phyloP scores from a whole-genome alignment of 2,329 filamentous ascomycete species.

The Tolypocladium paradoxum region DNA sequence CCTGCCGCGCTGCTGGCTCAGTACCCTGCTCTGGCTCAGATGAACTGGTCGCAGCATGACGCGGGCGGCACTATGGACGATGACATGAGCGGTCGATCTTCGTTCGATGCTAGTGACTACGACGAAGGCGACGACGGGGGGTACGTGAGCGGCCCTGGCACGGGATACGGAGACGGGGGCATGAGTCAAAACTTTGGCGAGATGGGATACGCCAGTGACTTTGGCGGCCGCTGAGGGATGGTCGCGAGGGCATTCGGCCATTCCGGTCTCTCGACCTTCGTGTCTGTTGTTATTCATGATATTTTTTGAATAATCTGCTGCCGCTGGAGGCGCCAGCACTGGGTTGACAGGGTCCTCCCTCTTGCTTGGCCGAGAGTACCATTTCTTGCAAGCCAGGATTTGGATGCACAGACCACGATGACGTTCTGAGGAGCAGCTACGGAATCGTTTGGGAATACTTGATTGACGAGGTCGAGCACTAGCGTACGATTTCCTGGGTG shows the following conservation, averaged over 20 bases:
- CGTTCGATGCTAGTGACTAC: conserved; percentile 72
- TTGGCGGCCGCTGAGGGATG: conserved; percentile 29
- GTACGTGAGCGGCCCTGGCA: conserved; percentile 53
- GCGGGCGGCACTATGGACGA: conserved; percentile 65
- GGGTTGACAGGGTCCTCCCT: not conserved
- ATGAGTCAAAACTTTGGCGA: conserved; percentile 44
- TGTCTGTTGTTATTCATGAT: not conserved
- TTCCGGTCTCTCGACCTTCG: not conserved
- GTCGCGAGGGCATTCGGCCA: not conserved
- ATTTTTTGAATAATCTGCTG: not conserved
- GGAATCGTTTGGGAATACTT: not conserved
- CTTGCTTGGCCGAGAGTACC: not conserved
- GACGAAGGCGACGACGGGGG: conserved; percentile 63
- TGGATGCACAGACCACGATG: not conserved
- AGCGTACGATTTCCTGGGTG: not conserved
- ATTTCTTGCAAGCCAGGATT: not conserved
- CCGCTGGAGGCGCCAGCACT: not conserved
- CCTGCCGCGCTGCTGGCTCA: conserved; percentile 82
- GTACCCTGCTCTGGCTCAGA: conserved; percentile 82
- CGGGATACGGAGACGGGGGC: conserved; percentile 45
- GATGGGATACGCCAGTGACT: conserved; percentile 42
- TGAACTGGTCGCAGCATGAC: conserved; percentile 65
- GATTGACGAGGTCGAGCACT: not conserved
- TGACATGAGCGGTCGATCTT: conserved; percentile 67
- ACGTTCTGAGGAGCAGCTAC: not conserved